Base-by-base conservation (phyloP, 1,139 yeast species). In the Yamadazyma sp. region DNA sequence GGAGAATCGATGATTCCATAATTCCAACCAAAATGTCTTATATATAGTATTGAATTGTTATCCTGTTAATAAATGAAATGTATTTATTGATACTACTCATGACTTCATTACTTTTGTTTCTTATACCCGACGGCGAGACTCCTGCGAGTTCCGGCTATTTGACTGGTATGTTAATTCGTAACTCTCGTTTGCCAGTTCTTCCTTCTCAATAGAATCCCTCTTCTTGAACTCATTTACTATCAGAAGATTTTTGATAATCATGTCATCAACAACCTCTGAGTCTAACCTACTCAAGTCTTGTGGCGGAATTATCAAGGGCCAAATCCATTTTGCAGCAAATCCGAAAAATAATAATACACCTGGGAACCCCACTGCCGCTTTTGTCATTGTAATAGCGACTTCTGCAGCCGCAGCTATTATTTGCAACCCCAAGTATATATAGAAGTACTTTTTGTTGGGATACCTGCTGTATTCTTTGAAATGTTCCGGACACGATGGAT, bases 361-460 rank as follows among this genome's bases (percentile, higher is more conserved):
- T 0, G 98, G 98, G 54, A 92, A 92, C 2, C 96, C 97, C 27
- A 92, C 89, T 0, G 98, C 97, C 0, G 92, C 97, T 43, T 74
- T 80, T 0, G 96, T 86, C 55, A 84, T 78, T 0, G 95, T 86
- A 27, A 92, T 89, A 0, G 82, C 95, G 48, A 88, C 84, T 55
- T 92, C 97, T 0, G 80, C 85, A 0, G 77, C 83, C 35, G 82
- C 84, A 0, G 94, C 94, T 16, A 81, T 48, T 3, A 85, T 56
- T 46, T 86, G 82, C 13, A 87, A 61, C 0, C 58, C 41, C 2
- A 85, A 61, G 52, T 85, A 90, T 1, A 79, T 45, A 42, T 69
- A 62, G 27, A 84, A 67, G 59, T 83, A 68, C 46, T 74, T 79
- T 39, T 62, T 67, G 14, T 54, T 62, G 0, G 76, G 70, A 27